Percentiles rank a stretch among this genome's conserved stretches.
These are phyloP conservation scores for Colletotrichum godetiae DNA, from an alignment of 2,329 filamentous ascomycete species.

Conservation along the genomic window DNA sequence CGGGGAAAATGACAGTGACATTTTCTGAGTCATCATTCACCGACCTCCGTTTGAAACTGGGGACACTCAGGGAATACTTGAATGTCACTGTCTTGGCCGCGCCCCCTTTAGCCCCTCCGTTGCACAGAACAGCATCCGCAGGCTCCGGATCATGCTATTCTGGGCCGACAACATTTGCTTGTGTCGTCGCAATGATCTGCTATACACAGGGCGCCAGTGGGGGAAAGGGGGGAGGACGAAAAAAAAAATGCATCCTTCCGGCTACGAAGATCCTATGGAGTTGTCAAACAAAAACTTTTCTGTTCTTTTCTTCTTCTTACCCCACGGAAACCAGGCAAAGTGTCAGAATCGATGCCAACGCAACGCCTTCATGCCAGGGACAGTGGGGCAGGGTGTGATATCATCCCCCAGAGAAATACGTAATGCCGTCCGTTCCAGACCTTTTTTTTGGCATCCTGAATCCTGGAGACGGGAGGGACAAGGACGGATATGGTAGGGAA, in stretches of 20 bases:
- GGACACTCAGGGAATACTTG: neutral
- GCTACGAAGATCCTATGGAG: constrained; percentile 14
- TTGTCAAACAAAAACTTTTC: neutral
- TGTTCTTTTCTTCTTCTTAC: neutral
- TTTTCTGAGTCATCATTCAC: constrained; percentile 19
- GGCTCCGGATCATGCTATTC: constrained; percentile 14
- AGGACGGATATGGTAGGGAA: neutral
- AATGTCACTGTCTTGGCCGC: neutral
- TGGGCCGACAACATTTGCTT: neutral
- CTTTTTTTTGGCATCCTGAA: constrained; percentile 12
- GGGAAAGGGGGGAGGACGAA: neutral
- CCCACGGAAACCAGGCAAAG: constrained; percentile 1
- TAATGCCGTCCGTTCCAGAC: constrained; percentile 32
- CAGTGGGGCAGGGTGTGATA: constrained; percentile 32
- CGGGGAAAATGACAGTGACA: constrained; percentile 17
- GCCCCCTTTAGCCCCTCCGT: neutral
- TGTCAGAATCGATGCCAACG: constrained; percentile 4
- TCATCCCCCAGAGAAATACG: constrained; percentile 31
- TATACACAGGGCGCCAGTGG: neutral
- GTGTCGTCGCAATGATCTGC: constrained; percentile 8
- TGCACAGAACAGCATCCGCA: constrained; percentile 1
- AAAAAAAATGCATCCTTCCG: neutral
- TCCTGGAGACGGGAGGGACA: neutral
- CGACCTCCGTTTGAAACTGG: constrained; percentile 4
- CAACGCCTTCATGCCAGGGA: constrained; percentile 21